A percentile compares a stretch with the other conserved stretches of the same genome.
Conservation (phyloP, 1,284 basidiomycete species). For the Jaminaea rosea region DNA sequence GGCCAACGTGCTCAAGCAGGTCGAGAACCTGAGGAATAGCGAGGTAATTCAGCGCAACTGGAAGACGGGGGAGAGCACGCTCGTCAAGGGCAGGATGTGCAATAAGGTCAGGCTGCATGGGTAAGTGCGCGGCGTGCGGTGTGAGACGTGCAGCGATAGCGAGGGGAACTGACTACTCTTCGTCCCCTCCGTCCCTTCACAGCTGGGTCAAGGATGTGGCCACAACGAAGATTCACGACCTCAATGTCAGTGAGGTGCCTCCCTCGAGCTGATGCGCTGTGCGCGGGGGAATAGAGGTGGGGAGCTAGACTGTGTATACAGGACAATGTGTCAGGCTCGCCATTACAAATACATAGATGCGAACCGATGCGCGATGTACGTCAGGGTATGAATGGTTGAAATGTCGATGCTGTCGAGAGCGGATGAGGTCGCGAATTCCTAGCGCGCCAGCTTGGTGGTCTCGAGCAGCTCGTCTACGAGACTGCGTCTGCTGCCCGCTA, state of each 20-base stretch:
- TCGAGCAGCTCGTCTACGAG: too few relatives aligned
- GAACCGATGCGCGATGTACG: too few relatives aligned
- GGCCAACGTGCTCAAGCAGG: slow-evolving; percentile 61
- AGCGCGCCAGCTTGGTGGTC: too few relatives aligned
- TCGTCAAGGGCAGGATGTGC: slow-evolving; percentile 36
- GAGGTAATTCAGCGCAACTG: slow-evolving; percentile 64
- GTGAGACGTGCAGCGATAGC: not conserved
- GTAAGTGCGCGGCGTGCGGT: slow-evolving; percentile 6
- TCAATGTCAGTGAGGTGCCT: slow-evolving; percentile 7
- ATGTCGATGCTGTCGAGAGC: too few relatives aligned
- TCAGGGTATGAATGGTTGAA: too few relatives aligned
- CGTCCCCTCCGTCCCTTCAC: slow-evolving; percentile 1
- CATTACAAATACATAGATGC: too few relatives aligned
- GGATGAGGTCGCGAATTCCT: too few relatives aligned
- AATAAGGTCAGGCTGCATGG: slow-evolving; percentile 36
- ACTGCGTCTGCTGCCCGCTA: too few relatives aligned
- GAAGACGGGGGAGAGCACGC: slow-evolving; percentile 55
- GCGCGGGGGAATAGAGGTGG: too few relatives aligned
- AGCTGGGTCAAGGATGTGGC: slow-evolving; percentile 39
- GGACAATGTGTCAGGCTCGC: too few relatives aligned
- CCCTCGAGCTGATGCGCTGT: too few relatives aligned
- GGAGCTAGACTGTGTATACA: too few relatives aligned
- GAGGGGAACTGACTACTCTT: not conserved
- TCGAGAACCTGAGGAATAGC: slow-evolving; percentile 61
- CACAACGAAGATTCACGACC: slow-evolving; percentile 27